phyloP scores from a whole-genome alignment of 495 filamentous ascomycete genomes.

The Terfezia boudieri region DNA sequence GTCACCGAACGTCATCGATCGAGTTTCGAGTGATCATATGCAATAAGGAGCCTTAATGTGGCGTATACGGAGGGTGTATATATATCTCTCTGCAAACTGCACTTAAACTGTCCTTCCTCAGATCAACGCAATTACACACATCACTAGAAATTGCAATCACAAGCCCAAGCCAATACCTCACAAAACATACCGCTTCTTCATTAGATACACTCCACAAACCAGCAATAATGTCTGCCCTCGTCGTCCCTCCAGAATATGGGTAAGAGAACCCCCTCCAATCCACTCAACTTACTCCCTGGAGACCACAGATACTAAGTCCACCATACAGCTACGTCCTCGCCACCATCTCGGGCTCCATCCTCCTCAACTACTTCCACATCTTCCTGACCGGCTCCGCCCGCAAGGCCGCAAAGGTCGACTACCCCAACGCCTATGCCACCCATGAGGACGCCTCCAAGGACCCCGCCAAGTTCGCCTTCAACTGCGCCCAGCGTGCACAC shows the following conservation, averaged over 20 bases:
- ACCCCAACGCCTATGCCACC: constrained; percentile 42
- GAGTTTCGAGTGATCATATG: too few species aligned
- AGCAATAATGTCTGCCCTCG: not conserved
- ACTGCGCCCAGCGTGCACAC: constrained; percentile 52
- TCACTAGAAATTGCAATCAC: too few species aligned
- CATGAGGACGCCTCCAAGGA: constrained; percentile 36
- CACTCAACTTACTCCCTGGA: too few species aligned
- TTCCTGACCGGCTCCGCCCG: constrained; percentile 26
- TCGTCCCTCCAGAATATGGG: not conserved
- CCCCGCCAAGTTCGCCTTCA: constrained; percentile 25
- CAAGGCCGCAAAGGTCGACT: constrained; percentile 32
- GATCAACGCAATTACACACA: too few species aligned
- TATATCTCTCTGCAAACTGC: too few species aligned
- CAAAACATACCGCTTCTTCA: not conserved
- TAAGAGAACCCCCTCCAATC: not conserved
- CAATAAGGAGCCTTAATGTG: too few species aligned
- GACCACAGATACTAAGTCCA: too few species aligned
- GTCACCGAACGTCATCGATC: too few species aligned
- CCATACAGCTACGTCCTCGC: constrained; percentile 32
- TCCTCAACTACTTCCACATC: constrained; percentile 33
- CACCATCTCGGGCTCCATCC: constrained; percentile 34
- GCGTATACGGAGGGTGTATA: too few species aligned
- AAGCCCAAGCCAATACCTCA: not conserved
- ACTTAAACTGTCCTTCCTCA: too few species aligned
- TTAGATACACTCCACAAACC: not conserved